Percentiles rank a stretch among this genome's conserved stretches.
phyloP scores from a whole-genome alignment of 441 rosid species.

The Populus hybrid region DNA sequence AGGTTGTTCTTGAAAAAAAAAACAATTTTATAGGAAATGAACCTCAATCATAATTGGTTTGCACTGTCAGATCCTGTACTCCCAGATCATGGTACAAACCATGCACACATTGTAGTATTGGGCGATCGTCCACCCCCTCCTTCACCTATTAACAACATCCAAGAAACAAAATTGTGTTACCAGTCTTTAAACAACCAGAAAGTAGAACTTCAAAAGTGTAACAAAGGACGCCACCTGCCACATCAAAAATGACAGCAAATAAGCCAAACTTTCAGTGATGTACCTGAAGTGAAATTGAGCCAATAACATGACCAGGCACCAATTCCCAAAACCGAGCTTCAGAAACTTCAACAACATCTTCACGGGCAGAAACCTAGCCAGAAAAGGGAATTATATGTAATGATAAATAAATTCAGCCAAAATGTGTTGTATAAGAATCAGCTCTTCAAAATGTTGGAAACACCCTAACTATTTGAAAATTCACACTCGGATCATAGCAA shows the following conservation, averaged over 20 bases:
- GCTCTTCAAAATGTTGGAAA: neutral
- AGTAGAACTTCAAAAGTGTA: no score
- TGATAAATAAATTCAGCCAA: neutral
- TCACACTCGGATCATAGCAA: neutral
- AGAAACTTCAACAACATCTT: slow-evolving; percentile 69
- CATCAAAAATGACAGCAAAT: no score
- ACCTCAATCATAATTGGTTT: neutral
- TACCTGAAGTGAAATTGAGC: no score
- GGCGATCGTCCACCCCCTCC: no score
- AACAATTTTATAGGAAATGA: neutral
- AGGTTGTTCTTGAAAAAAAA: neutral
- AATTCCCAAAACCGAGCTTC: slow-evolving; percentile 29
- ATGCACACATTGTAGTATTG: no score
- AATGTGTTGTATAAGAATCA: neutral
- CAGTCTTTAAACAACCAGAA: no score
- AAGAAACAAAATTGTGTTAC: no score
- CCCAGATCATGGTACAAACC: neutral
- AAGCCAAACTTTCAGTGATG: no score
- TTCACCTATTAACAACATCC: no score
- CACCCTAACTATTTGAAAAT: neutral
- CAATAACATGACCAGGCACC: no score
- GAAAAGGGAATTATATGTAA: neutral
- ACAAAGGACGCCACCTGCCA: no score
- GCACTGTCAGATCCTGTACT: slow-evolving; percentile 5
- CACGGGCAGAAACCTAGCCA: slow-evolving; percentile 60